Evolutionary conservation across 179 eudicot species (phyloP).

Genomic region (Beta lomatogona): DNA sequence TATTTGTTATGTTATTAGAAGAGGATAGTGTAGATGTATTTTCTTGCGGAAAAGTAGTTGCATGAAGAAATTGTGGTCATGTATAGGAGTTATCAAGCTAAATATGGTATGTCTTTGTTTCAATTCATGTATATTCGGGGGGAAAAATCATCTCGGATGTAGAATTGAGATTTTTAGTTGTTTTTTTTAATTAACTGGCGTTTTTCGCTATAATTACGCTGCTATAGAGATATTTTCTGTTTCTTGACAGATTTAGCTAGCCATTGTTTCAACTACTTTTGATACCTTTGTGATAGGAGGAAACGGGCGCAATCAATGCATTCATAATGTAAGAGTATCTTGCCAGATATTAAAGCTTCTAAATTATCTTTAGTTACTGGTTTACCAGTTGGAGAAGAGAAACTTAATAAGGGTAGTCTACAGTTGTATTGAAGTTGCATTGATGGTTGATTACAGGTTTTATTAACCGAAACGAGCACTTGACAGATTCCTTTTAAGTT

Average conservation of each 20-base stretch:
- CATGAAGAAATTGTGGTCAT: not conserved
- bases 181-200: not conserved
- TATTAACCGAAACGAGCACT: not conserved
- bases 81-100: not conserved
- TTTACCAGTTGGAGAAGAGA: not conserved
- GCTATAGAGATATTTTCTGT: not conserved
- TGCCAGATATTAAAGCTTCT: not conserved
- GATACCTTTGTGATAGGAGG: not conserved
- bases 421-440: not conserved
- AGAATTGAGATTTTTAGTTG: too few species aligned
- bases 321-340: not conserved
- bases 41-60: not conserved
- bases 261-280: not conserved
- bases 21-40: not conserved
- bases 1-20: not conserved
- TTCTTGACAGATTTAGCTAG: slow-evolving; percentile 11
- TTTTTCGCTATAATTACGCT: too few species aligned
- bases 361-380: not conserved
- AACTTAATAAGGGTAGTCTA: not conserved
- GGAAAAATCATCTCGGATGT: too few species aligned
- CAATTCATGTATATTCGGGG: not conserved
- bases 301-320: not conserved
- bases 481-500: not conserved
- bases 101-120: not conserved
- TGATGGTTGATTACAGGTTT: not conserved